phyloP scores from a whole-genome alignment of 805 yeast genomes.

The Candida sithepensis region DNA sequence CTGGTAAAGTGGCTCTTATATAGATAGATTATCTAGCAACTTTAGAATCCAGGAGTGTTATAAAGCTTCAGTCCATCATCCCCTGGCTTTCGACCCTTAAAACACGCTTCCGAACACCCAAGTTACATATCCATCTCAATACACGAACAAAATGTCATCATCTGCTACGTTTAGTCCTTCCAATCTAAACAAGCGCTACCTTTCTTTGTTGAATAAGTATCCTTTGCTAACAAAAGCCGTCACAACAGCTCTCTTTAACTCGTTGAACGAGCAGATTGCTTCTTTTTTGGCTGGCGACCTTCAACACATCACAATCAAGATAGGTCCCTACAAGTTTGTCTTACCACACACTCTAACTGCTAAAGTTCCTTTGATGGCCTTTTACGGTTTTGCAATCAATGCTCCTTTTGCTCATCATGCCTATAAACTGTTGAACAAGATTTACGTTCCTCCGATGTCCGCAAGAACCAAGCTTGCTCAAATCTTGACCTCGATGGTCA shows the following conservation, averaged over 20 bases:
- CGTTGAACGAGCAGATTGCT: constrained; percentile 57
- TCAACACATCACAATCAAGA: constrained; percentile 19
- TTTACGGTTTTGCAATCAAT: constrained; percentile 50
- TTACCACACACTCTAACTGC: constrained; percentile 40
- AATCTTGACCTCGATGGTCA: constrained; percentile 45
- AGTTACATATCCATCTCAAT: no score
- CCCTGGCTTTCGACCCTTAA: no score
- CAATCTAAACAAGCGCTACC: constrained; percentile 27
- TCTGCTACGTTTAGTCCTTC: not conserved
- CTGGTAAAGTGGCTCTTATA: not conserved
- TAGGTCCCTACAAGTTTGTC: constrained; percentile 16
- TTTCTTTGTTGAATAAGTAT: constrained; percentile 37
- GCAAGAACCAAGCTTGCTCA: constrained; percentile 42
- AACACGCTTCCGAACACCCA: no score
- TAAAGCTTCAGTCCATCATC: no score
- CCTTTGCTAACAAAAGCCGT: constrained; percentile 59
- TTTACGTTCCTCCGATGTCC: constrained; percentile 42
- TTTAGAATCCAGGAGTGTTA: no score
- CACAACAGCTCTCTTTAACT: constrained; percentile 53
- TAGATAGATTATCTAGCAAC: not conserved
- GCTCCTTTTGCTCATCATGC: constrained; percentile 59
- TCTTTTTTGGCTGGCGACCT: constrained; percentile 46
- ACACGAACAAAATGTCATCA: not conserved
- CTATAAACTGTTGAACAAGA: constrained; percentile 41
- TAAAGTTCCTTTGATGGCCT: constrained; percentile 49